These are phyloP conservation scores for Fusarium scirpi DNA, from an alignment of 2,329 filamentous ascomycete species.

Conservation along the genomic window DNA sequence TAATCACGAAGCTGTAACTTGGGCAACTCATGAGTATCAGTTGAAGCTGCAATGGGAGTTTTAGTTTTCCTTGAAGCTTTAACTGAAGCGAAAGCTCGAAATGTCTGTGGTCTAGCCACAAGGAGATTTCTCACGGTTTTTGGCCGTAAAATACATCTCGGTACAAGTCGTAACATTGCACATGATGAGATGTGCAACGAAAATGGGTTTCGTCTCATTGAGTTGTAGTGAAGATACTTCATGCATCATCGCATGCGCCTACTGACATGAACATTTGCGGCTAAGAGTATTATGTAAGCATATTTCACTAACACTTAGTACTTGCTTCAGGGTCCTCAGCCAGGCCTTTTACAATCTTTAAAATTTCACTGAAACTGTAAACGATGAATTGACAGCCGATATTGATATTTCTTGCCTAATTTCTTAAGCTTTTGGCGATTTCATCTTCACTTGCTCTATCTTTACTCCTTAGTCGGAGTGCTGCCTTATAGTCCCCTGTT, in stretches of 20 bases:
- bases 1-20: constrained; percentile 79
- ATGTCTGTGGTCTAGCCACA: constrained; percentile 16
- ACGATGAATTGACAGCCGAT: constrained; percentile 17
- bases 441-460: not conserved
- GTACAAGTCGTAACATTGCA: constrained; percentile 53
- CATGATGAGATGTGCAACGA: constrained; percentile 48
- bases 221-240: constrained; percentile 12
- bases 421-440: not conserved
- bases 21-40: constrained; percentile 28
- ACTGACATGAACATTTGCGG: not conserved
- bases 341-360: not conserved
- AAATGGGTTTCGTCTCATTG: constrained; percentile 13
- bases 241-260: not conserved
- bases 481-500: constrained; percentile 19
- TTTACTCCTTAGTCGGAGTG: constrained; percentile 18
- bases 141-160: constrained; percentile 47
- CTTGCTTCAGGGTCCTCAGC: not conserved
- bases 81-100: constrained; percentile 43
- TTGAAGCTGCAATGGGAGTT: constrained; percentile 26
- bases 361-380: constrained; percentile 6
- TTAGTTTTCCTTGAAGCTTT: not conserved
- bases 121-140: constrained; percentile 16
- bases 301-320: constrained; percentile 9
- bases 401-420: not conserved
- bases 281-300: constrained; percentile 39